Base-by-base conservation (phyloP, 495 filamentous ascomycete species). In the Aspergillus heteromorphus region DNA sequence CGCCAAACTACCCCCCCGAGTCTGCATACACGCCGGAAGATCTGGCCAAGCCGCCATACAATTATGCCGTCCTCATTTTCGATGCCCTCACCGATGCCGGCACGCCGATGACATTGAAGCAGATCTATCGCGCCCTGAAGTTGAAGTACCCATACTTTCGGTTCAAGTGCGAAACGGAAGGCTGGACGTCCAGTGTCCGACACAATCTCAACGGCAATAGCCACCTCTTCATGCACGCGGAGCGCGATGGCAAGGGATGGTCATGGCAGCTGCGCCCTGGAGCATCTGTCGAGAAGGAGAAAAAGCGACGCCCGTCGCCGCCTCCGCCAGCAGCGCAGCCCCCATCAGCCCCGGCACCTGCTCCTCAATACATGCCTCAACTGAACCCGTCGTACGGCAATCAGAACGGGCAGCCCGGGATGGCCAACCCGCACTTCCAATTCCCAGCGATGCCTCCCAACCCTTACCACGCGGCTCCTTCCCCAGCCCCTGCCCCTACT, bases 101-200 rank as follows among this genome's bases (percentile, higher is more conserved):
- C 4, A 83, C 76, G 3, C 81, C 83, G 10, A 83, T 96, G 71
- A 89, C 90, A 25, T 75, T 98, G 29, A 92, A 95, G 61, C 87
- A 96, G 66, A 97, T 98, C 38, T 98, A 98, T 68, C 86, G 88
- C 58, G 83, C 87, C 21, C 88, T 98, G 55, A 86, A 89, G 70
- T 73, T 85, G 62, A 88, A 87, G 61, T 96, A 95, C 62, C 95
- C 93, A 0, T 96, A 83, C 69, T 98, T 89, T 70, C 89, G 88
- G 55, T 88, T 97, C 69, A 82, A 82, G 51, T 84, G 84, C 25
- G 71, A 76, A 59, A 92, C 90, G 6, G 87, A 85, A 58, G 93
- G 93, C 13, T 98, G 93, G 93, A 92, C 97, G 64, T 96, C 91
- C 58, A 96, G 91, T 72, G 91, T 98, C 18, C 86, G 93, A 4